phyloP scores from a whole-genome alignment of 2,329 filamentous ascomycete genomes.

The Cladosporium sp. region DNA sequence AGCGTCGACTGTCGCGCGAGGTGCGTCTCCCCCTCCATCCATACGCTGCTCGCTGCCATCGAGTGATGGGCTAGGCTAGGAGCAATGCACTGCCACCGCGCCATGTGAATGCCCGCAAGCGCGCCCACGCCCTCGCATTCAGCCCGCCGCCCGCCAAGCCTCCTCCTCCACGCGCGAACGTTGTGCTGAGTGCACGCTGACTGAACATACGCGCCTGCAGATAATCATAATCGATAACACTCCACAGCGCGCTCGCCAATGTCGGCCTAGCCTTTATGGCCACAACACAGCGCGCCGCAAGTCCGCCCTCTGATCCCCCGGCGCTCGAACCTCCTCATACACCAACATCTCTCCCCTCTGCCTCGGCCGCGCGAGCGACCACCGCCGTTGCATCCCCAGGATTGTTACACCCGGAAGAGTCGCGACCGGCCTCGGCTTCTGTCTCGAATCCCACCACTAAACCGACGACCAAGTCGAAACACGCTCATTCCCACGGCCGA shows the following conservation, averaged over 20 bases:
- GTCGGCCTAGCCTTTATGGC: constrained; percentile 36
- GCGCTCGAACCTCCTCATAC: constrained; percentile 37
- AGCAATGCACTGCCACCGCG: constrained; percentile 2
- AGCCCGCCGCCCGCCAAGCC: constrained; percentile 7
- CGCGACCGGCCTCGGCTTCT: constrained; percentile 16
- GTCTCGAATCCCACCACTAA: constrained; percentile 5
- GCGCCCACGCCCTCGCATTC: neutral
- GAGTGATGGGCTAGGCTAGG: too few relatives aligned
- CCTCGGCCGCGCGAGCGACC: constrained; percentile 21
- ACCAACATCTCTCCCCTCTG: constrained; percentile 34
- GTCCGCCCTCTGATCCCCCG: constrained; percentile 38
- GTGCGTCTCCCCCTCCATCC: neutral
- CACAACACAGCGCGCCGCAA: constrained; percentile 40
- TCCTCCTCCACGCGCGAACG: neutral
- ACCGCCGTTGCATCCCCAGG: constrained; percentile 21
- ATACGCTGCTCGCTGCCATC: neutral
- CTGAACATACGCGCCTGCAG: constrained; percentile 3
- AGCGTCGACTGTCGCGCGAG: neutral
- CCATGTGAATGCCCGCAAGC: constrained; percentile 4
- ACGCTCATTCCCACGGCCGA: neutral
- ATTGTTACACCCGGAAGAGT: constrained; percentile 22
- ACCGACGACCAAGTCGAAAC: neutral
- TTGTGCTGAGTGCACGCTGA: constrained; percentile 8
- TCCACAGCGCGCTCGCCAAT: constrained; percentile 11
- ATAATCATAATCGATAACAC: constrained; percentile 1